A percentile compares a stretch with the other conserved stretches of the same genome.
These are phyloP conservation scores for Penicillium longicatenatum DNA, from an alignment of 495 filamentous ascomycete species.

Conservation along the genomic window DNA sequence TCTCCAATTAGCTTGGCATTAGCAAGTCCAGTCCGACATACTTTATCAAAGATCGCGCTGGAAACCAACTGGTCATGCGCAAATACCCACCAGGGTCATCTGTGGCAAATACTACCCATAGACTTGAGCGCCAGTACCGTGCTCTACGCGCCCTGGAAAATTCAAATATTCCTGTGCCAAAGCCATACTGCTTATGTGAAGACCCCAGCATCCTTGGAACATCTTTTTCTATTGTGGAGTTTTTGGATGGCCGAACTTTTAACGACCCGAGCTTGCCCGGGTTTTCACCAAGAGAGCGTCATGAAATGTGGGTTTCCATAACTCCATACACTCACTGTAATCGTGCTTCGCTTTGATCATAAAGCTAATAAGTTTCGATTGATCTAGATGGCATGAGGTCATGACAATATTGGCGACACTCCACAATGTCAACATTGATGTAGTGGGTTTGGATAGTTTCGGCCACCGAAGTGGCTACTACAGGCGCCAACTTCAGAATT, in stretches of 20 bases:
- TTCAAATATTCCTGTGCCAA: not conserved
- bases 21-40: conserved; percentile 1
- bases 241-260: conserved; percentile 1
- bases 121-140: conserved; percentile 2
- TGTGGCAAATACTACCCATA: not conserved
- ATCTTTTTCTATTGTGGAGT: conserved; percentile 1
- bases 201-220: not conserved
- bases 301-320: not conserved
- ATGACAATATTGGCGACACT: not conserved
- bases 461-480: conserved; percentile 4
- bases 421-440: conserved; percentile 1
- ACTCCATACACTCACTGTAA: not conserved
- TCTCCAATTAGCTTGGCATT: not conserved
- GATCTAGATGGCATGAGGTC: not conserved
- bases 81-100: not conserved
- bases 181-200: not conserved
- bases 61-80: conserved; percentile 2
- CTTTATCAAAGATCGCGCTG: conserved; percentile 1
- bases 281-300: not conserved
- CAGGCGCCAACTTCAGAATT: not conserved
- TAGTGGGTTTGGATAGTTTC: not conserved
- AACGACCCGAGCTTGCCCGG: conserved; percentile 1
- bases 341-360: no score
- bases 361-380: not conserved
- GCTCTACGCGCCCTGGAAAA: not conserved